Conservation (phyloP, 257 asterid species). For the Avicennia marina region DNA sequence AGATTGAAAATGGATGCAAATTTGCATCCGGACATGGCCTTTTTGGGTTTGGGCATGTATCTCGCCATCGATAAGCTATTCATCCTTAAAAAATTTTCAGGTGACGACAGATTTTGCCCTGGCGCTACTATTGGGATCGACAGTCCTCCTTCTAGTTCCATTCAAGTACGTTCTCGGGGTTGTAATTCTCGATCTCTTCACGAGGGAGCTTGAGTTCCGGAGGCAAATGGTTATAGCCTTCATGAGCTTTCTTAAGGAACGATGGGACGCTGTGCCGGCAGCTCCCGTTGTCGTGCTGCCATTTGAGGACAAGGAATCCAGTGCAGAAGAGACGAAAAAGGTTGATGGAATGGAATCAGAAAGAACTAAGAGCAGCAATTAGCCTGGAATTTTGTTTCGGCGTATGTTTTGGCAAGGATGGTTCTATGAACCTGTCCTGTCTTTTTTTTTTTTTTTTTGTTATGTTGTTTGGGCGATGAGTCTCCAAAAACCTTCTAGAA, state of each 20-base stretch:
- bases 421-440: background rate
- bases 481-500: no score
- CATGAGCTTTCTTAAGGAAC: constrained; percentile 62
- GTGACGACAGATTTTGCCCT: constrained; percentile 84
- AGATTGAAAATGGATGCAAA: no score
- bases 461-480: no score
- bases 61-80: background rate
- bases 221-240: constrained; percentile 68
- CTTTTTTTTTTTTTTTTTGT: no score
- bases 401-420: background rate
- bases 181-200: constrained; percentile 67
- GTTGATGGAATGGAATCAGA: constrained; percentile 24
- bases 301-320: constrained; percentile 40
- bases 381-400: constrained; percentile 9
- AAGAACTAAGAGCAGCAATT: constrained; percentile 17
- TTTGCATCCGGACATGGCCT: no score
- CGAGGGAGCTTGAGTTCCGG: constrained; percentile 81
- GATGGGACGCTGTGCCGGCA: constrained; percentile 89
- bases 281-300: constrained; percentile 89
- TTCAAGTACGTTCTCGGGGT: constrained; percentile 70
- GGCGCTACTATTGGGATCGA: constrained; percentile 53
- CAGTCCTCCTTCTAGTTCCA: constrained; percentile 60
- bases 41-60: no score
- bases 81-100: constrained; percentile 25
- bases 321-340: constrained; percentile 17